Evolutionary conservation across 2,329 filamentous ascomycete genomes (phyloP).

Genomic region (Exophiala bonariae): DNA sequence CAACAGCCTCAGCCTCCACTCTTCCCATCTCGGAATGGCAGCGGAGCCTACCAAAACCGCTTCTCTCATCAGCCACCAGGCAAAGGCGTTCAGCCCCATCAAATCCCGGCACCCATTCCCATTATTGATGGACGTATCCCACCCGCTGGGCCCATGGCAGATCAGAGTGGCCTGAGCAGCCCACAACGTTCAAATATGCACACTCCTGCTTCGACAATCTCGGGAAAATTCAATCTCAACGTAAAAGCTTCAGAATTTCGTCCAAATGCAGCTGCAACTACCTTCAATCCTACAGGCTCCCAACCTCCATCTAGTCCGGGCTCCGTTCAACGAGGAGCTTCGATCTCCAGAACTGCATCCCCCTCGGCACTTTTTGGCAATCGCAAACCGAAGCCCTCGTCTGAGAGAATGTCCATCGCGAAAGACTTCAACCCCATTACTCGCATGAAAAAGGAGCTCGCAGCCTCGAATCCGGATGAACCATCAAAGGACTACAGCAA

Average conservation of each 20-base stretch:
- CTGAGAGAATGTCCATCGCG: constrained; percentile 55
- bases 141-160: constrained; percentile 70
- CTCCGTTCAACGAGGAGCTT: constrained; percentile 55
- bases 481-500: constrained; percentile 64
- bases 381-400: constrained; percentile 67
- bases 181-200: constrained; percentile 46
- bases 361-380: constrained; percentile 62
- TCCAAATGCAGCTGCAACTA: constrained; percentile 75
- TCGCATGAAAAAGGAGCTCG: constrained; percentile 66
- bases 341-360: constrained; percentile 48
- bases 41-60: constrained; percentile 13
- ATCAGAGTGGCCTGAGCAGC: constrained; percentile 42
- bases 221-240: constrained; percentile 53
- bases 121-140: constrained; percentile 68
- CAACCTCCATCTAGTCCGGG: constrained; percentile 73
- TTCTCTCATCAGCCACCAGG: constrained; percentile 27
- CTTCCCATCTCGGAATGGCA: constrained; percentile 15
- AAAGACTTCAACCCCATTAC: constrained; percentile 65
- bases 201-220: constrained; percentile 54
- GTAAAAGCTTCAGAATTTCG: constrained; percentile 74
- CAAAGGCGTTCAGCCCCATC: constrained; percentile 16
- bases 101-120: constrained; percentile 55
- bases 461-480: constrained; percentile 34
- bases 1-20: constrained; percentile 29
- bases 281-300: constrained; percentile 71